Percentiles rank a stretch among this genome's conserved stretches.
These are phyloP conservation scores for Teratosphaeria zuluensis DNA, from an alignment of 2,329 filamentous ascomycete genomes.

Conservation along the genomic window DNA sequence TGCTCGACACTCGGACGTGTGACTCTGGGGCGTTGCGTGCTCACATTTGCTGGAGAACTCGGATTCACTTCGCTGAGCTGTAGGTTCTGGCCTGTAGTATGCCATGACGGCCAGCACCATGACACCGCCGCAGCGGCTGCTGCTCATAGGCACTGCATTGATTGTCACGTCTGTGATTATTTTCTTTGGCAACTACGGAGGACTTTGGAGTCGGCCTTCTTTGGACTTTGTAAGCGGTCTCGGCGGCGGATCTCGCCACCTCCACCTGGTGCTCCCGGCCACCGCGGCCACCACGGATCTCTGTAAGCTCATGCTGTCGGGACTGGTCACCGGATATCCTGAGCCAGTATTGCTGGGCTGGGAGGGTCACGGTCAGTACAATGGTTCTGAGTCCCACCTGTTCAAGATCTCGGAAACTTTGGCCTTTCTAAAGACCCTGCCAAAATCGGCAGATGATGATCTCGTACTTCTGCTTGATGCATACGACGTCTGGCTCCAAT, in stretches of 20 bases:
- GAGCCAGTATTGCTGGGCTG: conserved; percentile 28
- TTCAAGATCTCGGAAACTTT: conserved; percentile 18
- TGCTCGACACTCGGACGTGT: too few species aligned
- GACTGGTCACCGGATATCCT: neutral
- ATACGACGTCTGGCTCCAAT: conserved; percentile 55
- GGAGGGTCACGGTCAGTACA: neutral
- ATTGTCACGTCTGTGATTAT: neutral
- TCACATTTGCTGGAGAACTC: too few species aligned
- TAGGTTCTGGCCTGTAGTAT: neutral
- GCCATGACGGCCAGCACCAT: neutral
- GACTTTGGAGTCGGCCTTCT: neutral
- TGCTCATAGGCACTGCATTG: neutral
- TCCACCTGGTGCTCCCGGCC: conserved; percentile 8
- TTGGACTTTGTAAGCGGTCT: neutral
- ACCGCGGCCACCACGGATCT: conserved; percentile 6
- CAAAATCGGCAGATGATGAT: conserved; percentile 32
- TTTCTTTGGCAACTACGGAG: neutral
- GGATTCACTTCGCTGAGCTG: too few species aligned
- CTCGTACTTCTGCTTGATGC: conserved; percentile 56
- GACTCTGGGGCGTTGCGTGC: too few species aligned
- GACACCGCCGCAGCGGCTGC: neutral
- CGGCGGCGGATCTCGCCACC: neutral
- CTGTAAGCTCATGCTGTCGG: conserved; percentile 6
- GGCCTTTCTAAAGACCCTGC: conserved; percentile 14
- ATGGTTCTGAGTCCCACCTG: conserved; percentile 1